phyloP scores from a whole-genome alignment of 1,139 yeast genomes.

The Candida glucosophila region DNA sequence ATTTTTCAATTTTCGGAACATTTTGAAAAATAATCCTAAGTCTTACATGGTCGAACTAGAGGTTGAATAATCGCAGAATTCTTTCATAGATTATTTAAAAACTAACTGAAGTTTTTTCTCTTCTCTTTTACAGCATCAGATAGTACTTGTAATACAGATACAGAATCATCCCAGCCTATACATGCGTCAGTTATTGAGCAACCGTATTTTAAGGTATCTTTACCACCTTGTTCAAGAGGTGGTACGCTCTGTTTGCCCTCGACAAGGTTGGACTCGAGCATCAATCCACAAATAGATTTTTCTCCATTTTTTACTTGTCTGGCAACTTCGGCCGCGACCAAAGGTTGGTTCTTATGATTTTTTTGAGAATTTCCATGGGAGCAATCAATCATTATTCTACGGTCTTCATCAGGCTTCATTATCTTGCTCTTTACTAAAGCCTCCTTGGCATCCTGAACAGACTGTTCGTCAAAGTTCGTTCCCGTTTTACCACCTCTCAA shows the following conservation, averaged over 20 bases:
- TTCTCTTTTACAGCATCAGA: slow-evolving; percentile 76
- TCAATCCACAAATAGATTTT: slow-evolving; percentile 75
- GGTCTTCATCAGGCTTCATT: slow-evolving; percentile 35
- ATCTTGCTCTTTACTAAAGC: slow-evolving; percentile 54
- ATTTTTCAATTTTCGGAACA: no score
- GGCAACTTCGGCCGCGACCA: slow-evolving; percentile 74
- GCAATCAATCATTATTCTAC: slow-evolving; percentile 93
- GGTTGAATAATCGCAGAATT: no score
- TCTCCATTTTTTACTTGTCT: slow-evolving; percentile 76
- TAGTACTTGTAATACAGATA: slow-evolving; percentile 56
- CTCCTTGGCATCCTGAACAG: slow-evolving; percentile 60
- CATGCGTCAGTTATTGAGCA: slow-evolving; percentile 96
- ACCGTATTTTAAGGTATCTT: slow-evolving; percentile 71
- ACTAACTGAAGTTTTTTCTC: no score
- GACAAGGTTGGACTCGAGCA: slow-evolving; percentile 87
- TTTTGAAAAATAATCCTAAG: no score
- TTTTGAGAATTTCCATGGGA: slow-evolving; percentile 94
- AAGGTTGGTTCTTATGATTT: slow-evolving; percentile 87
- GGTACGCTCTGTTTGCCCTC: slow-evolving; percentile 94
- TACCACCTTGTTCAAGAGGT: slow-evolving; percentile 58
- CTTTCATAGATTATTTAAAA: no score
- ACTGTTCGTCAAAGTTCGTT: slow-evolving; percentile 76
- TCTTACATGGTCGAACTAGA: no score
- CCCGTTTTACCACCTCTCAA: slow-evolving; percentile 93
- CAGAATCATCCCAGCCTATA: slow-evolving; percentile 83